phyloP scores from a whole-genome alignment of 164 flowering plant genomes.

The Aristolochia contorta region DNA sequence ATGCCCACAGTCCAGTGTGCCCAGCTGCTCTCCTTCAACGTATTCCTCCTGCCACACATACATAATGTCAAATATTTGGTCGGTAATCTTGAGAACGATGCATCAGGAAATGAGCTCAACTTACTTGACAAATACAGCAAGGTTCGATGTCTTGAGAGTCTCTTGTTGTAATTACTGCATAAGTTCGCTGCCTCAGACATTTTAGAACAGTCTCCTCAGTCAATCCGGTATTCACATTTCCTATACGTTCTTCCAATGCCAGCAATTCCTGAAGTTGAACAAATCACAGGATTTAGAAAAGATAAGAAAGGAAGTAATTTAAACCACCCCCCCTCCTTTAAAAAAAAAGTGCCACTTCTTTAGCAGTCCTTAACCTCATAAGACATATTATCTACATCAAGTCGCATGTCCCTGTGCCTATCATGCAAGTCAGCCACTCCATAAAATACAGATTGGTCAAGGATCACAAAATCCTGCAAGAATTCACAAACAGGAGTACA shows the following conservation, averaged over 20 bases:
- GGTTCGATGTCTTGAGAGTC: slow-evolving; percentile 44
- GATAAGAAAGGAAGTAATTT: neutral
- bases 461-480: slow-evolving; percentile 68
- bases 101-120: neutral
- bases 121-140: slow-evolving; percentile 81
- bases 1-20: slow-evolving; percentile 65
- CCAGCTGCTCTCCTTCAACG: slow-evolving; percentile 46
- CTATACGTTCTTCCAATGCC: slow-evolving; percentile 83
- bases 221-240: slow-evolving; percentile 75
- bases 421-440: slow-evolving; percentile 75
- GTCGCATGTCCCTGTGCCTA: slow-evolving; percentile 89
- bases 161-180: slow-evolving; percentile 10
- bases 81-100: too few relatives aligned
- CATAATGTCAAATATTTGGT: neutral
- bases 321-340: too few relatives aligned
- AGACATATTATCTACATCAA: slow-evolving; percentile 96
- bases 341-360: too few relatives aligned
- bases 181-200: slow-evolving; percentile 40
- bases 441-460: slow-evolving; percentile 59
- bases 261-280: slow-evolving; percentile 47
- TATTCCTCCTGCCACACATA: slow-evolving; percentile 57
- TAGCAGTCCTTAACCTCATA: slow-evolving; percentile 46
- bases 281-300: neutral
- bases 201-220: slow-evolving; percentile 46
- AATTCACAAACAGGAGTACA: neutral